Evolutionary conservation across 805 yeast species (phyloP), one percentile per base, ranked within the genome.

Genomic region (Starmerella sirachaensis): DNA sequence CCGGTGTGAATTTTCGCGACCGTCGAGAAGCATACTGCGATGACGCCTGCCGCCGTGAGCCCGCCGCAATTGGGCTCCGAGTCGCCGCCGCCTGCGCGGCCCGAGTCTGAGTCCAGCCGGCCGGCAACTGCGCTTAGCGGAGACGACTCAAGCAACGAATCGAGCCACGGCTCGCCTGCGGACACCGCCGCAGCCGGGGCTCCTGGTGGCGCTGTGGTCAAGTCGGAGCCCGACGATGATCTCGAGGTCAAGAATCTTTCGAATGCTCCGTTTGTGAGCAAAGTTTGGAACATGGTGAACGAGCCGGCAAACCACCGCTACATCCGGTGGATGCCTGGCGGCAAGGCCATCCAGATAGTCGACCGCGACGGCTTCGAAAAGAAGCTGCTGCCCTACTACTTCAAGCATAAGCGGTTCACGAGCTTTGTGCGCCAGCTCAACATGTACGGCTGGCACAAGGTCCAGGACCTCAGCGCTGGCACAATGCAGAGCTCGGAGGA

Each of bases 371-470:
- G 59, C 43, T 88, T 91, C 53, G 91, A 85, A 69, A 81, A 77
- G 51, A 65, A 69, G 42, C 77, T 91, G 19, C 62, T 91, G 45
- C 98, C 99, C 5, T 76, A 77, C 53, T 91, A 84, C 62, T 91
- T 86, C 67, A 91, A 91, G 58, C 98, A 91, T 61, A 78, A 82
- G 43, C 88, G 91, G 57, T 86, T 91, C 61, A 93, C 97, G 16
- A 77, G 91, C 22, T 91, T 91, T 67, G 97, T 91, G 12, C 74
- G 98, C 45, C 98, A 88, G 57, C 67, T 88, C 52, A 88, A 88
- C 61, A 88, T 91, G 98, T 91, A 91, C 57, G 98, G 98, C 9
- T 91, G 96, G 95, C 97, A 86, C 63, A 91, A 91, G 60, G 91
- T 91, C 4, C 98, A 91, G 60, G 97, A 91, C 59, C 74, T 86